Evolutionary conservation across 345 rosid genomes (phyloP), one percentile per base, ranked within the genome.

Genomic region (Euphorbia peplus): DNA sequence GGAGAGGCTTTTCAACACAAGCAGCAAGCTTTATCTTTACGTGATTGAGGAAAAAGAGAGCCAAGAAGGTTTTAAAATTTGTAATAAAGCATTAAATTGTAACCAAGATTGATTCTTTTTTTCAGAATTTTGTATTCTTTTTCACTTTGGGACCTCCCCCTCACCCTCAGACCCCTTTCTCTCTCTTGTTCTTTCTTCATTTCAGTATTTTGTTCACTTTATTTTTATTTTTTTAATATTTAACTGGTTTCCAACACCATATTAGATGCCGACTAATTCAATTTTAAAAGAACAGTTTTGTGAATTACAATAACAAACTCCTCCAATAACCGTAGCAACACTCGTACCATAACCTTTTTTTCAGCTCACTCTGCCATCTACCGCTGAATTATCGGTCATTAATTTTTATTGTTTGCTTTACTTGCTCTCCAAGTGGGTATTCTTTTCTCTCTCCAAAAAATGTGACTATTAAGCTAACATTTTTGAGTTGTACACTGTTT

Each of bases 21-120:
- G 54, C 64, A 22, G 61, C 53, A 64, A 60, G 35, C 81, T 82
- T 76, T 57, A 56, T 44, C 84, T 84, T 80, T 82, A 78, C 88
- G 76, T 78, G 70, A 55, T 24, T 60, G 78, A 46, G 69, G 70
- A 63, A 29, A 39, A 60, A 63, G 41, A 42, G 39, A 72, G 30
- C 46, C 13, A 73, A 72, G n/a, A 54, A 44, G 0, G 26, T 41
- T 65, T 26, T 26, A 15, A 60, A 60, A 71, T 72, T 22, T 42
- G 47, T 50, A 60, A 64, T 72, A 55, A 63, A 39, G 52, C n/a
- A n/a, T n/a, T n/a, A n/a, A n/a, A n/a, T n/a, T 68, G 69, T 29
- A 62, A 25, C 50, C 10, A 74, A 51, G 51, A 50, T 54, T 63
- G 84, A 83, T 79, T 77, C 80, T 80, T 77, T 72, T 66, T 63